These are phyloP conservation scores for Phytophthora idaei DNA, from an alignment of 352 stramenopile genomes.

Conservation along the genomic window DNA sequence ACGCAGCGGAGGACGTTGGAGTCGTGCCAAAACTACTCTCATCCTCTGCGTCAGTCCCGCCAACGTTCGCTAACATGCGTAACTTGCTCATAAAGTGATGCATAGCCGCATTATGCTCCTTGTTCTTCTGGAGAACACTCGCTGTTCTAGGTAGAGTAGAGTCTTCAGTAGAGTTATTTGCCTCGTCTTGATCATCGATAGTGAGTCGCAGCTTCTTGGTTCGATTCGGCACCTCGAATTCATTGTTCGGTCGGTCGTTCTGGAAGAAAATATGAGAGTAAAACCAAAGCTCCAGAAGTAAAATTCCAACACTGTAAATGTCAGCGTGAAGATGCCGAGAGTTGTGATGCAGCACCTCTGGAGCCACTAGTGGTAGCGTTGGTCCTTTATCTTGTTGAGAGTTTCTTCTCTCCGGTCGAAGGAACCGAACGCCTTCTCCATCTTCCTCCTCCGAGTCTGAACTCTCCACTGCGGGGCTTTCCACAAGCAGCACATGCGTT, in stretches of 20 bases:
- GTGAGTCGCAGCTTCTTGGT: conserved; percentile 23
- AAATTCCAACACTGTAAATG: conserved; percentile 64
- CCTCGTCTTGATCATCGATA: conserved; percentile 22
- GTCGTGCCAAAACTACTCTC: conserved; percentile 53
- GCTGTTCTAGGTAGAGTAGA: conserved; percentile 28
- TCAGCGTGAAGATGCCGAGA: conserved; percentile 46
- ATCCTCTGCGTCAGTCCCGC: conserved; percentile 34
- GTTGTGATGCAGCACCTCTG: conserved; percentile 49
- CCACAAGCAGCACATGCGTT: conserved; percentile 28
- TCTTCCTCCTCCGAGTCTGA: conserved; percentile 40
- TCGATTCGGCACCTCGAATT: conserved; percentile 17
- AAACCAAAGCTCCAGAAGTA: conserved; percentile 68
- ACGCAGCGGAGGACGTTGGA: conserved; percentile 43
- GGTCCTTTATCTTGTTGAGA: conserved; percentile 15
- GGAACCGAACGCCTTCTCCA: conserved; percentile 41
- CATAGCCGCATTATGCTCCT: conserved; percentile 45
- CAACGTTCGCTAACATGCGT: conserved; percentile 42
- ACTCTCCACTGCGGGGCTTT: conserved; percentile 3
- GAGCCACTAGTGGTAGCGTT: conserved; percentile 50
- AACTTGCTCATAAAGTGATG: conserved; percentile 61
- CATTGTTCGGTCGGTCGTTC: conserved; percentile 28
- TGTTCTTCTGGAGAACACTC: conserved; percentile 29
- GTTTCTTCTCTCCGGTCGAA: conserved; percentile 27
- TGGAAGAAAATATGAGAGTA: conserved; percentile 48
- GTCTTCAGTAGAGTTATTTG: conserved; percentile 7